phyloP scores from a whole-genome alignment of 176 grass and related monocot genomes.

The Eleusine coracana region DNA sequence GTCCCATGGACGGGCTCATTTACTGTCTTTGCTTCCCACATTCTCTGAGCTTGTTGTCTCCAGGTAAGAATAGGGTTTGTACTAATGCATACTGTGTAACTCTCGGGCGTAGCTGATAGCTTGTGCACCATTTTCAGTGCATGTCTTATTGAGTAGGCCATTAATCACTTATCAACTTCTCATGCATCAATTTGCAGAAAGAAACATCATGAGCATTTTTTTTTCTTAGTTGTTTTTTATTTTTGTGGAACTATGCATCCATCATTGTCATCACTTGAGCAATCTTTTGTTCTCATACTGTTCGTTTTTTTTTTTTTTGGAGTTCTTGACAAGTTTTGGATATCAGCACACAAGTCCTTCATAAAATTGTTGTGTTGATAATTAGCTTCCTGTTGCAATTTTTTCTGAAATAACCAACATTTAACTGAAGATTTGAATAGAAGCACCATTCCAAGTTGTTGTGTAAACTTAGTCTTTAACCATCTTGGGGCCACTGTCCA shows the following conservation, averaged over 20 bases:
- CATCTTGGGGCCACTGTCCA: not conserved
- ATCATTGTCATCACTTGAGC: not conserved
- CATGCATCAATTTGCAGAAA: not conserved
- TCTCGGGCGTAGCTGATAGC: not conserved
- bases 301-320: not conserved
- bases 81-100: not conserved
- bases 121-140: not conserved
- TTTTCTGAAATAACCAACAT: not conserved
- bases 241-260: not conserved
- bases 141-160: not conserved
- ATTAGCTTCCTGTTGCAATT: not conserved
- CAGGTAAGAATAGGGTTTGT: constrained; percentile 66
- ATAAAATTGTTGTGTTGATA: not conserved
- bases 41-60: constrained; percentile 93
- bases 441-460: not conserved
- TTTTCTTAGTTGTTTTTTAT: too few species aligned
- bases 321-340: not conserved
- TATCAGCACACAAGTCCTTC: not conserved
- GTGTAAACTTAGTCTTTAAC: constrained; percentile 8
- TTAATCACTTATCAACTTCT: constrained; percentile 14
- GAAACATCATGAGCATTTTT: not conserved
- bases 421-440: not conserved
- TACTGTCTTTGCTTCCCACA: constrained; percentile 85
- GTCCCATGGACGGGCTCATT: constrained; percentile 62
- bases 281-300: constrained; percentile 1